Evolutionary conservation across 2,329 filamentous ascomycete genomes (phyloP).

Genomic region (Fragosphaeria purpurea): DNA sequence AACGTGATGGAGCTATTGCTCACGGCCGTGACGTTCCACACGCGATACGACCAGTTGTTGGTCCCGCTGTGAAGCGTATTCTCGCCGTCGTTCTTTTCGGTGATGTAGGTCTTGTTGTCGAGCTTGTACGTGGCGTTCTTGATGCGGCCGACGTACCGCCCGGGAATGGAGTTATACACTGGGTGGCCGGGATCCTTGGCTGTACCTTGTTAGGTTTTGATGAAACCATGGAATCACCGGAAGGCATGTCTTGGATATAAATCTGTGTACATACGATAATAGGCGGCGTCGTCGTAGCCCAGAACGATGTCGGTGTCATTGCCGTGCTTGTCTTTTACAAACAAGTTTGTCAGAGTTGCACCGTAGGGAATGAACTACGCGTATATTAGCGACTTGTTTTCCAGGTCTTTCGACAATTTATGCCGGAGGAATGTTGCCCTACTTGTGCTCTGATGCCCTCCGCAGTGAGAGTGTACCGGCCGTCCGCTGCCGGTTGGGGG

Average conservation of each 20-base stretch:
- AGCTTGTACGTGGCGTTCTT: constrained; percentile 47
- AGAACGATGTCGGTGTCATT: constrained; percentile 53
- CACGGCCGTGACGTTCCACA: constrained; percentile 49
- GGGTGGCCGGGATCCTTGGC: constrained; percentile 40
- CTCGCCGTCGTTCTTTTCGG: constrained; percentile 42
- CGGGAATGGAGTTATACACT: constrained; percentile 52
- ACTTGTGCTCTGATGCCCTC: constrained; percentile 26
- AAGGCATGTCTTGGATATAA: too few relatives aligned
- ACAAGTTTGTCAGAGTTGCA: constrained; percentile 52
- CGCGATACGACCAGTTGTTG: constrained; percentile 53
- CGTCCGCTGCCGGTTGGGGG: constrained; percentile 19
- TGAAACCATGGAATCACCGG: too few relatives aligned
- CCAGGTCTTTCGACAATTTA: constrained; percentile 19
- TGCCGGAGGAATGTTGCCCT: constrained; percentile 16
- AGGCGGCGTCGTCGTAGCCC: constrained; percentile 50
- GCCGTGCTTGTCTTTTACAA: constrained; percentile 52
- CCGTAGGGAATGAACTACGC: constrained; percentile 47
- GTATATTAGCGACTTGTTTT: constrained; percentile 28
- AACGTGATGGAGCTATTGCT: constrained; percentile 53
- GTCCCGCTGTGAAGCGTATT: constrained; percentile 49
- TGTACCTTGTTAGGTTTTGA: constrained; percentile 9
- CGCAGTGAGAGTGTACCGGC: constrained; percentile 25
- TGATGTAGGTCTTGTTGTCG: constrained; percentile 41
- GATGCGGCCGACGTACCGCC: constrained; percentile 55
- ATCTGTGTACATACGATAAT: constrained; percentile 33